Evolutionary conservation across 306 rosid genomes (phyloP), one percentile per base, ranked within the genome.

Genomic region (Lathyrus oleraceus): DNA sequence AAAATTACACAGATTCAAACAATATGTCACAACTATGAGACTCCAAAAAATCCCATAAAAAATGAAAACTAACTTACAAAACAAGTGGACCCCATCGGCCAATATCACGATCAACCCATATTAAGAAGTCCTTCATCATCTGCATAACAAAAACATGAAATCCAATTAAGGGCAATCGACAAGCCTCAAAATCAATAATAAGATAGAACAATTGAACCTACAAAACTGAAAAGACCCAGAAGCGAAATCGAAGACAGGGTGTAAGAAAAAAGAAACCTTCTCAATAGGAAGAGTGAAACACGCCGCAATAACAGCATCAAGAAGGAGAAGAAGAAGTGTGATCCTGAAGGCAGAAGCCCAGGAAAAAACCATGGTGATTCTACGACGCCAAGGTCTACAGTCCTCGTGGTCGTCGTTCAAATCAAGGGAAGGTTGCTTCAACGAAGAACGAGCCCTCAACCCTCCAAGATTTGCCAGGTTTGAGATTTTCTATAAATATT

Each of bases 21-120:
- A 32, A 44, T 13, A 10, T 56, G 38, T 43, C 35, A 73, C 61
- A 61, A 62, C 20, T 5, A 35, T n/a, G 7, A 56, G 6, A 45
- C 28, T n/a, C 5, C 16, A 40, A 14, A 38, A 58, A 15, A 7
- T 25, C 17, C n/a, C 36, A 45, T 3, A 49, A 57, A 58, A 17
- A 39, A 40, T 20, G 15, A 80, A 38, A 74, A 81, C 42, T 44
- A 47, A 83, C 96, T 84, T 79, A 93, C 98, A 93, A 86, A 75
- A 85, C 91, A 71, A 93, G 49, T 28, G 98, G 98, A 39, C 98
- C 98, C 98, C 98, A 93, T 6, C 81, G 77, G 13, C 98, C 98
- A 81, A 93, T 97, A 85, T 93, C 98, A n/a, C 73, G 81, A 56
- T 90, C 77, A 53, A 93, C 97, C 98, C 96, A 90, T 79, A 88